These are phyloP conservation scores for Anisodus acutangulus DNA, from an alignment of 257 asterid genomes.

Conservation along the genomic window DNA sequence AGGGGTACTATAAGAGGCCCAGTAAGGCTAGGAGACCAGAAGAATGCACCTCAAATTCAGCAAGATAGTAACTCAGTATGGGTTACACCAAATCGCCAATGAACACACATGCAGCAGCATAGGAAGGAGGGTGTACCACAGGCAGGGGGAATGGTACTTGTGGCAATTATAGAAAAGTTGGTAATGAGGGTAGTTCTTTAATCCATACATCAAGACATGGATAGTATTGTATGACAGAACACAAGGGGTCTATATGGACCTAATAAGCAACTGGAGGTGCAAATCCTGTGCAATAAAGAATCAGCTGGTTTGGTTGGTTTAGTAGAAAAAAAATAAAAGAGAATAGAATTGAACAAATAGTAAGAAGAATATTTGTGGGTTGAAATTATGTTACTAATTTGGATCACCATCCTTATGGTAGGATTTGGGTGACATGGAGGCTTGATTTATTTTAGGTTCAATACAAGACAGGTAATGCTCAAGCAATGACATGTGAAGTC, in stretches of 20 bases:
- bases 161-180: too few species aligned
- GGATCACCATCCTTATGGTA: neutral
- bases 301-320: neutral
- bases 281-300: neutral
- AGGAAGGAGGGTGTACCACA: too few species aligned
- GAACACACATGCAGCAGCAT: too few species aligned
- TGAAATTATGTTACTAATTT: neutral
- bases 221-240: neutral
- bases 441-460: neutral
- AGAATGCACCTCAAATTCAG: too few species aligned
- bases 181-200: too few species aligned
- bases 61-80: too few species aligned
- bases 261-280: neutral
- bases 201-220: neutral
- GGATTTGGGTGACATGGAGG: neutral
- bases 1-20: too few species aligned
- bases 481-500: neutral
- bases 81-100: too few species aligned
- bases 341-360: neutral
- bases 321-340: neutral
- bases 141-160: too few species aligned
- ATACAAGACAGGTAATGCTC: neutral
- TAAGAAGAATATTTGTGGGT: neutral
- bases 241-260: neutral
- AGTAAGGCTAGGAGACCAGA: too few species aligned